These are phyloP conservation scores for Juncus inflexus DNA, from an alignment of 176 grass and related monocot species.

Conservation along the genomic window DNA sequence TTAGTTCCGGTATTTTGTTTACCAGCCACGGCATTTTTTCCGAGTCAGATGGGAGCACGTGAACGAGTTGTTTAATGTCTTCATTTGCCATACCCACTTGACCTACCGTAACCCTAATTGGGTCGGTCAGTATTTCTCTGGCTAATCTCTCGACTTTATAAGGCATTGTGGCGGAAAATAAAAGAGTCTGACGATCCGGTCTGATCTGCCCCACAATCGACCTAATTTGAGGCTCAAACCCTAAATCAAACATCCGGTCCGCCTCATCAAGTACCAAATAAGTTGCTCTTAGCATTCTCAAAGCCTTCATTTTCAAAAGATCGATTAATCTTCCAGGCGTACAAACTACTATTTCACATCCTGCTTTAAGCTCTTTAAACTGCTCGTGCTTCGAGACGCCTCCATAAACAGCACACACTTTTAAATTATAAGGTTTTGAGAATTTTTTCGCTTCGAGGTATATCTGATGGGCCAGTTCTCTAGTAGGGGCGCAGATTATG, in stretches of 20 bases:
- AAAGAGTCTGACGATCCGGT: slow-evolving; percentile 93
- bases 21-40: slow-evolving; percentile 95
- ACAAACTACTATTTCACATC: slow-evolving; percentile 87
- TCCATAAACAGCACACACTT: slow-evolving; percentile 91
- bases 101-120: slow-evolving; percentile 91
- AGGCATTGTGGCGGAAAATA: slow-evolving; percentile 99
- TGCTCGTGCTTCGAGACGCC: slow-evolving; percentile 94
- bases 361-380: slow-evolving; percentile 96
- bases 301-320: slow-evolving; percentile 95
- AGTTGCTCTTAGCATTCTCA: slow-evolving; percentile 80
- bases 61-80: slow-evolving; percentile 96
- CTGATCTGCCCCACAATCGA: slow-evolving; percentile 97
- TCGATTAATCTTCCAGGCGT: slow-evolving; percentile 97
- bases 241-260: slow-evolving; percentile 98
- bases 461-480: slow-evolving; percentile 98
- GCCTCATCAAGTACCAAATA: slow-evolving; percentile 98
- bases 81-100: slow-evolving; percentile 95
- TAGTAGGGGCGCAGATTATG: slow-evolving; percentile 91
- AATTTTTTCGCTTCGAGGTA: slow-evolving; percentile 97
- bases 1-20: slow-evolving; percentile 73
- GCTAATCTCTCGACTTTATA: slow-evolving; percentile 94
- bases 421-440: slow-evolving; percentile 89
- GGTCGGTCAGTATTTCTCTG: slow-evolving; percentile 86
- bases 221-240: slow-evolving; percentile 91
- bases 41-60: slow-evolving; percentile 86